These are phyloP conservation scores for Cladosporium sphaerospermum DNA, from an alignment of 2,329 filamentous ascomycete genomes.

Conservation along the genomic window DNA sequence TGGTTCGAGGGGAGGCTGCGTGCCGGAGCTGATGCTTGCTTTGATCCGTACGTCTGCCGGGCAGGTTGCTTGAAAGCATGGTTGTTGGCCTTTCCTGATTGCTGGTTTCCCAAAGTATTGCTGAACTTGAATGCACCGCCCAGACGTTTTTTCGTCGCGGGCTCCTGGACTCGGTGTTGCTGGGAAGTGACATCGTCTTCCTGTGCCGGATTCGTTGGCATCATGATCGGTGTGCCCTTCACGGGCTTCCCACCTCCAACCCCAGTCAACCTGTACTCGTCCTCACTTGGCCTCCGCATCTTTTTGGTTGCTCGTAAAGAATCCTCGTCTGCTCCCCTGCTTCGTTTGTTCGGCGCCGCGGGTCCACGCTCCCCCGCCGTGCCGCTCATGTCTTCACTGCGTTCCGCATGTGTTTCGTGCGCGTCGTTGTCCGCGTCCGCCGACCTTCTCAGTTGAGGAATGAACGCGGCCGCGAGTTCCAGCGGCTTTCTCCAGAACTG, in stretches of 20 bases:
- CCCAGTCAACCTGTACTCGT: neutral
- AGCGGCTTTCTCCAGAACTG: too few relatives aligned
- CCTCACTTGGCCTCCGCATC: neutral
- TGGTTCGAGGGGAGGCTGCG: neutral
- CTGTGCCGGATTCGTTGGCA: neutral
- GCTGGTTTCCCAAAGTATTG: neutral
- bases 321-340: neutral
- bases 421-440: neutral
- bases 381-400: neutral
- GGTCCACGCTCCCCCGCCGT: neutral
- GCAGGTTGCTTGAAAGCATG: too few relatives aligned
- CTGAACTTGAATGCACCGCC: neutral
- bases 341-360: neutral
- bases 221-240: neutral
- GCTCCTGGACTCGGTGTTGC: neutral
- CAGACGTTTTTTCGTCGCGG: neutral
- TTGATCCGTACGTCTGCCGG: neutral
- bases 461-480: too few relatives aligned
- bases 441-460: too few relatives aligned
- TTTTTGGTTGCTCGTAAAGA: neutral
- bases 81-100: neutral
- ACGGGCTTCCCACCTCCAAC: neutral
- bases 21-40: neutral
- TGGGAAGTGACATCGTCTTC: neutral
- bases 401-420: neutral